Evolutionary conservation across 2,329 filamentous ascomycete species (phyloP), one percentile per base, ranked within the genome.

Genomic region (Karstenula rhodostoma): DNA sequence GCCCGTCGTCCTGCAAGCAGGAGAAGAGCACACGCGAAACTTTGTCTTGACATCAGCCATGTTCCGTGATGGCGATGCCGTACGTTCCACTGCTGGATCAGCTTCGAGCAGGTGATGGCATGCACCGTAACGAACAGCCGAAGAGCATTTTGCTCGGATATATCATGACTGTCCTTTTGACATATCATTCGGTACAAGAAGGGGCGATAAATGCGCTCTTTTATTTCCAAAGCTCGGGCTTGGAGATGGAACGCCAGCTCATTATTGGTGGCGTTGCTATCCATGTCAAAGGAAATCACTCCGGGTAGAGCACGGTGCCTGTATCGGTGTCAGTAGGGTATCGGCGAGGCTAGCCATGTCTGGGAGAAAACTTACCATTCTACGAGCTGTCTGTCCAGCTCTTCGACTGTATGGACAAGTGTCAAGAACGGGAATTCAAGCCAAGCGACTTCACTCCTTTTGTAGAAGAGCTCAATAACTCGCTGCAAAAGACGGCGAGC

Each of bases 21-120:
- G 19, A 73, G 58, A 15, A 77, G 65, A 17, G 64, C 59, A 43
- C 60, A 60, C 44, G 57, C 54, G 58, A 70, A 62, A 29, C 66
- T 49, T 46, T 62, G 58, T 54, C 70, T 56, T 43, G 65, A 59
- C 47, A 68, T 62, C 52, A 67, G 65, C 73, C 74, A 77, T 1
- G 71, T 75, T 29, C 75, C 74, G 58, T 77, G 73, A 54, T 77
- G 73, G 19, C 73, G 68, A 52, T 76, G 74, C n/a, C 62, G 68
- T 23, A 65, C 58, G n/a, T 64, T 67, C 48, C 64, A 63, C 42
- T 61, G 57, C 23, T 62, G 50, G 52, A 73, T 63, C 42, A 63
- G 42, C 15, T 62, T 63, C 9, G 67, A 59, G 51, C 67, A 70
- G 15, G 67, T 60, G 27, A 65, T 58, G n/a, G 71, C 29, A 32